These are phyloP conservation scores for Salix udensis DNA, from an alignment of 345 rosid species.

Conservation along the genomic window DNA sequence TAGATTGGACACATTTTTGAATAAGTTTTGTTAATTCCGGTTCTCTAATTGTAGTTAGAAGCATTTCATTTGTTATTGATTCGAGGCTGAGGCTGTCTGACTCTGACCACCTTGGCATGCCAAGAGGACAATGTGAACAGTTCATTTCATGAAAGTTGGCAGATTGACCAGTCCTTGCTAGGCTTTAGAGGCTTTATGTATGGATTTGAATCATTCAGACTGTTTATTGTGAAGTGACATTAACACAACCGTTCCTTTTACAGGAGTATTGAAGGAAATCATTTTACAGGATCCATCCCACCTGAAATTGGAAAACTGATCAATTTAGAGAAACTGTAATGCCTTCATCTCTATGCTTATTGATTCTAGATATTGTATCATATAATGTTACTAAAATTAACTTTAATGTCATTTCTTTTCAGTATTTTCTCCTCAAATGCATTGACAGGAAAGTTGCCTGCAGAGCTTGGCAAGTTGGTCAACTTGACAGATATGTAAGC, in stretches of 20 bases:
- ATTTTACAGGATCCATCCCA: slow-evolving; percentile 66
- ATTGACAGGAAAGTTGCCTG: slow-evolving; percentile 63
- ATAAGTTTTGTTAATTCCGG: too few species aligned
- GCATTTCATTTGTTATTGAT: too few species aligned
- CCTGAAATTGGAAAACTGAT: slow-evolving; percentile 56
- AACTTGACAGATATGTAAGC: slow-evolving; percentile 76
- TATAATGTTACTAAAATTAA: background rate
- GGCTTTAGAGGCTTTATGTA: background rate
- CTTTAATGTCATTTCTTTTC: slow-evolving; percentile 18
- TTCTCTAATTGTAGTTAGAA: too few species aligned
- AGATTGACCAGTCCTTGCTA: background rate
- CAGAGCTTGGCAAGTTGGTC: slow-evolving; percentile 46
- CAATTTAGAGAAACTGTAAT: slow-evolving; percentile 66
- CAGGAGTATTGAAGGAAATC: slow-evolving; percentile 88
- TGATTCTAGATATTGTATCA: slow-evolving; percentile 4
- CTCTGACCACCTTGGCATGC: too few species aligned
- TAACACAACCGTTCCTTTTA: background rate
- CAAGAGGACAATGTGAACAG: background rate
- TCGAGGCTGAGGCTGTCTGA: too few species aligned
- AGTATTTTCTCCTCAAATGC: slow-evolving; percentile 66
- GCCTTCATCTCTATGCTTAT: slow-evolving; percentile 6
- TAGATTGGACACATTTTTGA: too few species aligned
- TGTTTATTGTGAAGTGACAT: slow-evolving; percentile 6
- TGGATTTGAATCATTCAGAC: background rate
- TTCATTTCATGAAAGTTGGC: background rate